Conservation (phyloP, 2,329 filamentous ascomycete species). For the Acarospora socialis region DNA sequence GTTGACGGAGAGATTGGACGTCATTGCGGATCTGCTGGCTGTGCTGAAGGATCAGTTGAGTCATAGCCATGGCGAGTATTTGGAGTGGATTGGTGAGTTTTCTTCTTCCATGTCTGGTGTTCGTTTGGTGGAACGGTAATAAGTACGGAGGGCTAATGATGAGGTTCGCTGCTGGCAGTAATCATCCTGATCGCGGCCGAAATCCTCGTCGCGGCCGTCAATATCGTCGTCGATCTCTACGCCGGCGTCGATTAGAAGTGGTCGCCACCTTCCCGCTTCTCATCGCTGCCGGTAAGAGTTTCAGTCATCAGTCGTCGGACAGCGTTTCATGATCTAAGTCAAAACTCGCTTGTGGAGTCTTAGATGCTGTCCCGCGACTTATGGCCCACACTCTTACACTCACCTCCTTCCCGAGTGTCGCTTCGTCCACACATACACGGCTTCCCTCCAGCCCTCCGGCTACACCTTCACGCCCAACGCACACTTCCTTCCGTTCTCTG, state of each 20-base stretch:
- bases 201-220: slow-evolving; percentile 81
- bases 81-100: slow-evolving; percentile 73
- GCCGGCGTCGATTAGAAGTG: slow-evolving; percentile 49
- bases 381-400: too few relatives aligned
- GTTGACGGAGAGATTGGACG: slow-evolving; percentile 76
- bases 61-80: slow-evolving; percentile 77
- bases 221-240: slow-evolving; percentile 89
- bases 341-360: too few relatives aligned
- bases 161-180: slow-evolving; percentile 45
- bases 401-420: too few relatives aligned
- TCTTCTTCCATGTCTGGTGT: neutral
- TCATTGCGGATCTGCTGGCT: slow-evolving; percentile 83
- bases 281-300: too few relatives aligned
- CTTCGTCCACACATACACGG: too few relatives aligned
- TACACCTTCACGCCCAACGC: too few relatives aligned
- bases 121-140: slow-evolving; percentile 11
- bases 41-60: slow-evolving; percentile 93
- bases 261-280: too few relatives aligned
- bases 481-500: too few relatives aligned
- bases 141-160: slow-evolving; percentile 5
- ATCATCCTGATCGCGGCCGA: slow-evolving; percentile 93
- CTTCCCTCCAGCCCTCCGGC: too few relatives aligned
- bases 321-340: too few relatives aligned
- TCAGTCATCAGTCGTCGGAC: too few relatives aligned
- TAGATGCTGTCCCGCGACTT: too few relatives aligned